These are phyloP conservation scores for Pseudonitzschia multistriata DNA, from an alignment of 108 stramenopile species.

Conservation along the genomic window DNA sequence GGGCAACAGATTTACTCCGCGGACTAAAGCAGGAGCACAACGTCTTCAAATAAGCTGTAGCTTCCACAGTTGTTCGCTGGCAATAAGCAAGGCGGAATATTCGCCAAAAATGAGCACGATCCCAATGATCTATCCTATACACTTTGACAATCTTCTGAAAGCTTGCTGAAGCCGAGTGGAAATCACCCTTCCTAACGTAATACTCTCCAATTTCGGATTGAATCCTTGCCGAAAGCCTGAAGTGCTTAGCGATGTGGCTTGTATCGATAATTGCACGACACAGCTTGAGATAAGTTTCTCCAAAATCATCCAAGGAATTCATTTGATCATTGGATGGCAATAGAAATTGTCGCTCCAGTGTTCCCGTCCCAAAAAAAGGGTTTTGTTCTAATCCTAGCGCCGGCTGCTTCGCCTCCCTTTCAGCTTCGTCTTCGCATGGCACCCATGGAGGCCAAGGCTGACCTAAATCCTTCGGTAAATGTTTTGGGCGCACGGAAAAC, in stretches of 20 bases:
- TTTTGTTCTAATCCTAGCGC: not conserved
- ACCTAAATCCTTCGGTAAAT: conserved; percentile 50
- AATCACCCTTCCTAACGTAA: conserved; percentile 53
- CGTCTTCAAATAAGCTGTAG: conserved; percentile 70
- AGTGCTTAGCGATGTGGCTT: conserved; percentile 46
- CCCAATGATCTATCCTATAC: conserved; percentile 72
- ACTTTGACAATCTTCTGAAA: conserved; percentile 54
- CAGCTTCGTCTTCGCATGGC: conserved; percentile 9
- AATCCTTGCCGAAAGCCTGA: conserved; percentile 56
- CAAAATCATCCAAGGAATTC: conserved; percentile 35
- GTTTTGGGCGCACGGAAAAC: conserved; percentile 36
- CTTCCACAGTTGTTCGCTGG: conserved; percentile 56
- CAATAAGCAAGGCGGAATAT: conserved; percentile 79
- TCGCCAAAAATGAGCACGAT: conserved; percentile 64
- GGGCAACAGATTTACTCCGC: conserved; percentile 50
- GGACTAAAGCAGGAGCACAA: conserved; percentile 70
- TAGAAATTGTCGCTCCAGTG: conserved; percentile 22
- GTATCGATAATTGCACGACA: conserved; percentile 47
- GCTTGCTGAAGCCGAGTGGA: conserved; percentile 44
- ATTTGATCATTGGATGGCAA: conserved; percentile 13
- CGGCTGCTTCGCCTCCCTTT: not conserved
- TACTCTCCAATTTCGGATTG: conserved; percentile 69
- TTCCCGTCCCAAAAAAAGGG: not conserved
- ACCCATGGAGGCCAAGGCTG: conserved; percentile 65
- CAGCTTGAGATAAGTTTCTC: conserved; percentile 56